These are phyloP conservation scores for Polygonum maritimum DNA, from an alignment of 148 eudicot genomes.

Conservation along the genomic window DNA sequence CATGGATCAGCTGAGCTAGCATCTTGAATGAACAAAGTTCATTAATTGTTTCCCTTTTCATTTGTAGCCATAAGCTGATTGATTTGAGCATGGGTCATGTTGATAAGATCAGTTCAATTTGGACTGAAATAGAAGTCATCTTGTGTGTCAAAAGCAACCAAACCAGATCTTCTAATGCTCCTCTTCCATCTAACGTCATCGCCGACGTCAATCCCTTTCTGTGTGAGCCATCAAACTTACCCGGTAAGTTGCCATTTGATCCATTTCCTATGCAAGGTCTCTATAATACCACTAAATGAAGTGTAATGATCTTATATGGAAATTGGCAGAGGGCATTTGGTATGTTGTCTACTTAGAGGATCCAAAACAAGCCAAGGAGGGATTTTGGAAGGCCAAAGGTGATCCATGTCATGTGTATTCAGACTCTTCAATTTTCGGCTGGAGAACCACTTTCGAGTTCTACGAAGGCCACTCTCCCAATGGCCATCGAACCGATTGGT, in stretches of 20 bases:
- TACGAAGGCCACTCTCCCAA: constrained; percentile 27
- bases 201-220: constrained; percentile 35
- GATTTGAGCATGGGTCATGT: not conserved
- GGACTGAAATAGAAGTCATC: constrained; percentile 29
- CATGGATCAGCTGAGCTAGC: not conserved
- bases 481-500: constrained; percentile 35
- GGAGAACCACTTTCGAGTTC: constrained; percentile 51
- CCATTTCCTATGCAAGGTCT: too few species aligned
- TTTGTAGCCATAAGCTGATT: not conserved
- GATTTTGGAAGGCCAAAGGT: constrained; percentile 46
- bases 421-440: constrained; percentile 32
- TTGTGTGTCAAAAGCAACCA: constrained; percentile 10
- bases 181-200: constrained; percentile 25
- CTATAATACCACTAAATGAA: not conserved
- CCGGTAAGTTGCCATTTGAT: constrained; percentile 26
- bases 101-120: constrained; percentile 18
- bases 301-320: not conserved
- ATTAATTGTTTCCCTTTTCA: not conserved
- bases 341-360: constrained; percentile 21
- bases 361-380: constrained; percentile 23
- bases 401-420: constrained; percentile 30
- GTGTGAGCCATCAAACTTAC: constrained; percentile 37
- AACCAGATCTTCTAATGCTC: constrained; percentile 12
- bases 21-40: too few species aligned
- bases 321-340: constrained; percentile 39